These are phyloP conservation scores for Gentiana straminea DNA, from an alignment of 257 asterid species.

Conservation along the genomic window DNA sequence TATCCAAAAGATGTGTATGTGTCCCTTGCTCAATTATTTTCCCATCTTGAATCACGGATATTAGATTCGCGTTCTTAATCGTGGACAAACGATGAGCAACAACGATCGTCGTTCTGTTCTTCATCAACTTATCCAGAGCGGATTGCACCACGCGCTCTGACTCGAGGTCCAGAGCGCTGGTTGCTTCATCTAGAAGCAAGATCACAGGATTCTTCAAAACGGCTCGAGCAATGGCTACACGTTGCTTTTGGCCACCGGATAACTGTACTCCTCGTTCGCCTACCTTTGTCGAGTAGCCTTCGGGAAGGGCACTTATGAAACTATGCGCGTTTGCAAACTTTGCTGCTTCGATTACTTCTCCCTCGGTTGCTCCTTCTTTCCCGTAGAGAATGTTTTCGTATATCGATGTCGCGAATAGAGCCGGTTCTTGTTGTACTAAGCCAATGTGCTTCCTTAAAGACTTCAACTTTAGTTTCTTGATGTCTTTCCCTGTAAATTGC, in stretches of 20 bases:
- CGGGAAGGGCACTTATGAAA: slow-evolving; percentile 74
- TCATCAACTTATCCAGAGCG: slow-evolving; percentile 23
- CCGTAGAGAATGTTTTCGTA: slow-evolving; percentile 87
- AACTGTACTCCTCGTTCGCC: slow-evolving; percentile 22
- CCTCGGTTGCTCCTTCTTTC: slow-evolving; percentile 85
- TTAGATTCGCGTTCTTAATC: slow-evolving; percentile 19
- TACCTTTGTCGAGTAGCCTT: slow-evolving; percentile 44
- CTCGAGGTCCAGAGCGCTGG: slow-evolving; percentile 21
- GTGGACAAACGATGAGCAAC: slow-evolving; percentile 22
- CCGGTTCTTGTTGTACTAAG: slow-evolving; percentile 93
- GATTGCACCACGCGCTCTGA: slow-evolving; percentile 17
- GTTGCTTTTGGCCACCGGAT: slow-evolving; percentile 21
- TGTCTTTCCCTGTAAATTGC: slow-evolving; percentile 62
- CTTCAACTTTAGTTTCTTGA: slow-evolving; percentile 71
- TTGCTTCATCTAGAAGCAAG: slow-evolving; percentile 23
- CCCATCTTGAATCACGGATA: slow-evolving; percentile 20
- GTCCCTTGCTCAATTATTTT: slow-evolving; percentile 21
- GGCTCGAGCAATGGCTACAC: slow-evolving; percentile 23
- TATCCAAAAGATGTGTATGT: slow-evolving; percentile 16
- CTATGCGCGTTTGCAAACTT: slow-evolving; percentile 82
- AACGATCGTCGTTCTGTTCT: slow-evolving; percentile 16
- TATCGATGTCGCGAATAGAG: slow-evolving; percentile 87
- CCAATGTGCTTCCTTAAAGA: slow-evolving; percentile 81
- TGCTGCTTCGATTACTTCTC: slow-evolving; percentile 84
- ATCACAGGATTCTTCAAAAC: slow-evolving; percentile 19